Evolutionary conservation across 208 protist species (phyloP).

Genomic region (Trypanosoma theileri): DNA sequence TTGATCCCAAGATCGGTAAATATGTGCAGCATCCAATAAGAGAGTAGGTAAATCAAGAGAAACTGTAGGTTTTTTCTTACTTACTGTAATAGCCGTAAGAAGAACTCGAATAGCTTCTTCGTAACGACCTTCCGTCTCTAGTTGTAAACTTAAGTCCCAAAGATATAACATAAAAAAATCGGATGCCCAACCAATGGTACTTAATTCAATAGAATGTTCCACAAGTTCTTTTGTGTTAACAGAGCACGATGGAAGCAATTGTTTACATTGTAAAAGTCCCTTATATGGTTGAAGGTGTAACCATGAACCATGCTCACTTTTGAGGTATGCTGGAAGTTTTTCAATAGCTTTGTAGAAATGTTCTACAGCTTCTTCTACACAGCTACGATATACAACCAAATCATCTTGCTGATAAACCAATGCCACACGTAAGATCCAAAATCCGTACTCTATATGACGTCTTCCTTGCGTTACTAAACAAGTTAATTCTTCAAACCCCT

Average conservation of each 20-base stretch:
- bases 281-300: constrained; percentile 79
- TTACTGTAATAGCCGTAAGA: constrained; percentile 62
- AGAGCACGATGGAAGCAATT: constrained; percentile 67
- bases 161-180: constrained; percentile 75
- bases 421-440: constrained; percentile 62
- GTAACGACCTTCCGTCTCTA: constrained; percentile 65
- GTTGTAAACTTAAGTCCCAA: constrained; percentile 61
- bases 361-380: constrained; percentile 59
- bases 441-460: constrained; percentile 68
- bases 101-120: constrained; percentile 52
- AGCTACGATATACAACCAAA: constrained; percentile 37
- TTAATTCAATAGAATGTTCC: constrained; percentile 61
- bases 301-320: constrained; percentile 79
- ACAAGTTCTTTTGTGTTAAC: constrained; percentile 69
- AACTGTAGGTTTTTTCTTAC: constrained; percentile 63
- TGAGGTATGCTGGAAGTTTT: constrained; percentile 63
- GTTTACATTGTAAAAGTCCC: constrained; percentile 70
- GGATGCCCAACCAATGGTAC: constrained; percentile 71
- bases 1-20: constrained; percentile 72
- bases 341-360: constrained; percentile 69
- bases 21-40: constrained; percentile 65
- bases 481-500: constrained; percentile 49
- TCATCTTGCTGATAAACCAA: constrained; percentile 29
- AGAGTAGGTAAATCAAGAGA: constrained; percentile 50
- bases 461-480: constrained; percentile 63